Evolutionary conservation across 1,284 basidiomycete species (phyloP).

Genomic region (Vanrija pseudolonga): DNA sequence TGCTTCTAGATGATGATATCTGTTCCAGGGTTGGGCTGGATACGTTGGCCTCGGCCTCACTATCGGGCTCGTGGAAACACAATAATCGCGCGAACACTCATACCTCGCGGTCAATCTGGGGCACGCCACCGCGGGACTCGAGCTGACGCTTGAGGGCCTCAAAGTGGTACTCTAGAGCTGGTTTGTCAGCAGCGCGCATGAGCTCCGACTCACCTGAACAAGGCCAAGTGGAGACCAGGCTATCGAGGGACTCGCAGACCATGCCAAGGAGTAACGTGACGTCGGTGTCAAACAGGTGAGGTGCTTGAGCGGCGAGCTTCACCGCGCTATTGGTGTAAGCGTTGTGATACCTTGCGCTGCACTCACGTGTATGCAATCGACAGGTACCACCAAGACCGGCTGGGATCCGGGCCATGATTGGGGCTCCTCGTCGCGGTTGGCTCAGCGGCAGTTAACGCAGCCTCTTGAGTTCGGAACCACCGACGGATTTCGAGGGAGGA

Average conservation of each 20-base stretch:
- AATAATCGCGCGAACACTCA: background rate
- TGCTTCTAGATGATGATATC: too few species aligned
- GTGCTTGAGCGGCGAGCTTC: background rate
- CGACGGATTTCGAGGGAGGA: background rate
- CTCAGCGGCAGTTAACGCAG: background rate
- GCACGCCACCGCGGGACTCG: background rate
- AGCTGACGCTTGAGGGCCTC: background rate
- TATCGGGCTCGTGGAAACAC: too few species aligned
- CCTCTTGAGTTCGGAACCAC: constrained; percentile 5
- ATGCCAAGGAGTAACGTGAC: background rate
- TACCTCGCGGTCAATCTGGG: background rate
- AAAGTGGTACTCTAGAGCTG: constrained; percentile 8
- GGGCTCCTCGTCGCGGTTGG: background rate
- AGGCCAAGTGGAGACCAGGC: constrained; percentile 1
- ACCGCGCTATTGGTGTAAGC: background rate
- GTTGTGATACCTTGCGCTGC: background rate
- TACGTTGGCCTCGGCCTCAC: too few species aligned
- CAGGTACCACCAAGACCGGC: constrained; percentile 23
- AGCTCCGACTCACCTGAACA: constrained; percentile 2
- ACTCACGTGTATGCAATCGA: constrained; percentile 20
- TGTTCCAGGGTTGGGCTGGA: too few species aligned
- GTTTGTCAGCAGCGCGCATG: background rate
- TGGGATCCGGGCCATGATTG: background rate
- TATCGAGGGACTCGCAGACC: constrained; percentile 5
- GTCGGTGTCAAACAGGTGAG: background rate